phyloP scores from a whole-genome alignment of 1,284 basidiomycete species.

The Sporisorium graminicola region DNA sequence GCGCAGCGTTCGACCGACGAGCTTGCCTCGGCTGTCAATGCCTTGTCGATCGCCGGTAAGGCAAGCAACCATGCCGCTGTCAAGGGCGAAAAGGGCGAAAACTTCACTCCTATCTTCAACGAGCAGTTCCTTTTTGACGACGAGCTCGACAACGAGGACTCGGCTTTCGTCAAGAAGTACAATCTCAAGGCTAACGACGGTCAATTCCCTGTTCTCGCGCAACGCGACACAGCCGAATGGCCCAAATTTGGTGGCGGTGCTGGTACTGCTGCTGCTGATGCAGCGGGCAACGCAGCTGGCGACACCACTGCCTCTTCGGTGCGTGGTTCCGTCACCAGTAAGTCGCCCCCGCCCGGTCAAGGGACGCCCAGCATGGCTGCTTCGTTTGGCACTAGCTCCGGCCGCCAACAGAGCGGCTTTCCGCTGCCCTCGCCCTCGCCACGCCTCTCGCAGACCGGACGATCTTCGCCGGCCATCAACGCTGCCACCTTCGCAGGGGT shows the following conservation, averaged over 20 bases:
- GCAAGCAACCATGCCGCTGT: background rate
- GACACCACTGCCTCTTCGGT: constrained; percentile 22
- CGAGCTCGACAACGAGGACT: constrained; percentile 67
- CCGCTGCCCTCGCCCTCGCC: constrained; percentile 48
- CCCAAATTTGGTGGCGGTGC: constrained; percentile 81
- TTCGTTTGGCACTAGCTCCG: constrained; percentile 41
- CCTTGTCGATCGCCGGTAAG: constrained; percentile 32
- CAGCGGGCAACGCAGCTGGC: constrained; percentile 2
- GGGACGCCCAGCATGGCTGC: constrained; percentile 43
- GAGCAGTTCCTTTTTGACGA: constrained; percentile 67
- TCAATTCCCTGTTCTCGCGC: constrained; percentile 77
- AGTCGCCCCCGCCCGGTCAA: constrained; percentile 72
- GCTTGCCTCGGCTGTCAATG: constrained; percentile 31
- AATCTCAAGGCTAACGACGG: constrained; percentile 65
- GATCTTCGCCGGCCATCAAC: constrained; percentile 47
- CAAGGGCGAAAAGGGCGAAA: constrained; percentile 25
- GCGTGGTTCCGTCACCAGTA: constrained; percentile 33
- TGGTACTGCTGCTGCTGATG: constrained; percentile 65
- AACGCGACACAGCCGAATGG: constrained; percentile 82
- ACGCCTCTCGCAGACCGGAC: constrained; percentile 40
- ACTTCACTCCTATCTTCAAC: constrained; percentile 63
- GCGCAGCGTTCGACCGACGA: constrained; percentile 21
- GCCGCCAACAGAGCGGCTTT: constrained; percentile 34
- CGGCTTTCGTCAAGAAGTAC: constrained; percentile 68
- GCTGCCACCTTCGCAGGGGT: constrained; percentile 34